Evolutionary conservation across 371 early-diverging fungal species (phyloP).

Genomic region (Lichtheimia hyalospora): DNA sequence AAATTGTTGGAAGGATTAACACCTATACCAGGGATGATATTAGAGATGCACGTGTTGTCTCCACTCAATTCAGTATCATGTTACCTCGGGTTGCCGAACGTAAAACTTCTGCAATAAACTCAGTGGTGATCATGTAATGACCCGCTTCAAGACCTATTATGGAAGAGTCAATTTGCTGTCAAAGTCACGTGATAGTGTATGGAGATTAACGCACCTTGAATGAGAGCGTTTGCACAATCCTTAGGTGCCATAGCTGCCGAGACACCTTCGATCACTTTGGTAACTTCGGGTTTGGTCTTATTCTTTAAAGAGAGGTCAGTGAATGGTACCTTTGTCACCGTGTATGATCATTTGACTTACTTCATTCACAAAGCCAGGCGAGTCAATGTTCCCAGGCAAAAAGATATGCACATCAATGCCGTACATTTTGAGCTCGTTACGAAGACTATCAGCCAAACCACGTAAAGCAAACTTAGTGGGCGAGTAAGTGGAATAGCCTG

Average conservation of each 20-base stretch:
- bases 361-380: conserved; percentile 80
- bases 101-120: conserved; percentile 49
- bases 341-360: conserved; percentile 13
- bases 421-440: conserved; percentile 72
- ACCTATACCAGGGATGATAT: conserved; percentile 14
- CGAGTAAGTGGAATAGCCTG: conserved; percentile 82
- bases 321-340: not conserved
- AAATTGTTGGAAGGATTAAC: conserved; percentile 46
- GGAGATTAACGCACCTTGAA: conserved; percentile 34
- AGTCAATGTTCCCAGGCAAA: conserved; percentile 79
- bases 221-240: conserved; percentile 61
- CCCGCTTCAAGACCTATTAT: conserved; percentile 32
- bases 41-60: not conserved
- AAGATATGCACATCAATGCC: conserved; percentile 78
- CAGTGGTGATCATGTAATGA: conserved; percentile 54
- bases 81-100: conserved; percentile 48
- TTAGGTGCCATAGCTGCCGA: conserved; percentile 59
- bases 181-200: not conserved
- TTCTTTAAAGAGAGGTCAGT: conserved; percentile 45
- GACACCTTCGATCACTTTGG: conserved; percentile 80
- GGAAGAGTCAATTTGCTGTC: not conserved
- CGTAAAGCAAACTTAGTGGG: conserved; percentile 86
- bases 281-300: conserved; percentile 78
- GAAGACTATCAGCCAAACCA: conserved; percentile 73
- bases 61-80: too few relatives aligned